Percentiles rank a stretch among this genome's conserved stretches.
Evolutionary conservation across 495 filamentous ascomycete genomes (phyloP).

Genomic region (Aspergillus haitiensis): DNA sequence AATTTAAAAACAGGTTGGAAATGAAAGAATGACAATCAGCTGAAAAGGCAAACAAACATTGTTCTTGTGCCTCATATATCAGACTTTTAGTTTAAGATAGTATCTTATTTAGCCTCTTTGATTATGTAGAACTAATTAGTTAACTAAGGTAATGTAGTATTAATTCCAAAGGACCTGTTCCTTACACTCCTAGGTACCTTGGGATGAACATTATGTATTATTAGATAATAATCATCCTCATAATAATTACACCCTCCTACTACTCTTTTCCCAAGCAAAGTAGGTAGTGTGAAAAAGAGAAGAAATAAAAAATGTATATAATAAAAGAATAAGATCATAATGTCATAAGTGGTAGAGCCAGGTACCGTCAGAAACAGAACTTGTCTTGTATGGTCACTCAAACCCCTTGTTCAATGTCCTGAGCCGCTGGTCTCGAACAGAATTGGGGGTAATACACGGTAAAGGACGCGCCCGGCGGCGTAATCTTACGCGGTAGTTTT

Average conservation of each 20-base stretch:
- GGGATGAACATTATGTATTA: not conserved
- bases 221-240: not conserved
- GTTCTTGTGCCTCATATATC: not conserved
- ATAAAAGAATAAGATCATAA: not conserved
- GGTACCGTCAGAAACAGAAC: not conserved
- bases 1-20: not conserved
- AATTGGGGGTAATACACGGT: not conserved
- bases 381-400: not conserved
- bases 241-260: too few relatives aligned
- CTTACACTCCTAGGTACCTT: too few relatives aligned
- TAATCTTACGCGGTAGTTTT: conserved; percentile 7
- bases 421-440: not conserved
- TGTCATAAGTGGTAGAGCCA: not conserved
- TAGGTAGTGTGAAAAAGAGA: not conserved
- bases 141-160: not conserved
- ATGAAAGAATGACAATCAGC: too few relatives aligned
- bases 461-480: not conserved
- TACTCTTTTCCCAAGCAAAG: too few relatives aligned
- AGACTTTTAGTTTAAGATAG: not conserved
- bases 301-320: not conserved
- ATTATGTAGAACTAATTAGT: not conserved
- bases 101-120: not conserved
- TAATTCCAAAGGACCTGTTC: too few relatives aligned
- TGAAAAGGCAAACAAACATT: too few relatives aligned
- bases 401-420: not conserved